phyloP scores from a whole-genome alignment of 108 stramenopile genomes.

The Nannochloropsis oceanica region DNA sequence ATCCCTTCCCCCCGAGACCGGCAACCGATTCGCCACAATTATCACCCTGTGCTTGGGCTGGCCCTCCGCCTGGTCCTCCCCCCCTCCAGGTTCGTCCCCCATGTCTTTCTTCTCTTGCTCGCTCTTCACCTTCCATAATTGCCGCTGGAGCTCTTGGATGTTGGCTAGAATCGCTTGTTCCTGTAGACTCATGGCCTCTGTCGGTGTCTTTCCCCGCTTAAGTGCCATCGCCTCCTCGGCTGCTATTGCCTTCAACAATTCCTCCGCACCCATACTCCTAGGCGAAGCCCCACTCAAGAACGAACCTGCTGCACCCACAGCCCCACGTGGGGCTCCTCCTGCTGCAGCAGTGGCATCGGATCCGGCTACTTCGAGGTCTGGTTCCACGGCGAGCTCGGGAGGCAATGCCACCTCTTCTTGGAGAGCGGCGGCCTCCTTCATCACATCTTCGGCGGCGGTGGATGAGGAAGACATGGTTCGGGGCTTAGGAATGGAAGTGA shows the following conservation, averaged over 20 bases:
- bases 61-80: neutral
- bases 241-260: neutral
- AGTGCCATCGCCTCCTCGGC: neutral
- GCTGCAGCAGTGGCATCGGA: neutral
- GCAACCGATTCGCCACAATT: constrained; percentile 27
- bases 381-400: neutral
- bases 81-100: neutral
- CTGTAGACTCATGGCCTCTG: neutral
- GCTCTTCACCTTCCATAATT: constrained; percentile 22
- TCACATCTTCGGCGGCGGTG: neutral
- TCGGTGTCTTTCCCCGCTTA: neutral
- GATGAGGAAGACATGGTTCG: neutral
- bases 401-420: neutral
- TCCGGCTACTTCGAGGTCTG: neutral
- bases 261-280: neutral
- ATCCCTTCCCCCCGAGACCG: constrained; percentile 15
- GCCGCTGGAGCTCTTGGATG: constrained; percentile 36
- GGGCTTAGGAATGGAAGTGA: neutral
- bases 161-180: constrained; percentile 28
- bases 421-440: neutral
- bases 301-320: neutral
- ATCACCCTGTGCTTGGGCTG: constrained; percentile 1
- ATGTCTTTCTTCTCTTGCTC: constrained; percentile 4
- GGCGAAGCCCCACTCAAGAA: neutral
- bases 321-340: neutral